phyloP scores from a whole-genome alignment of 768 basidiomycete species.

The Agaricus sinodeliciosus region DNA sequence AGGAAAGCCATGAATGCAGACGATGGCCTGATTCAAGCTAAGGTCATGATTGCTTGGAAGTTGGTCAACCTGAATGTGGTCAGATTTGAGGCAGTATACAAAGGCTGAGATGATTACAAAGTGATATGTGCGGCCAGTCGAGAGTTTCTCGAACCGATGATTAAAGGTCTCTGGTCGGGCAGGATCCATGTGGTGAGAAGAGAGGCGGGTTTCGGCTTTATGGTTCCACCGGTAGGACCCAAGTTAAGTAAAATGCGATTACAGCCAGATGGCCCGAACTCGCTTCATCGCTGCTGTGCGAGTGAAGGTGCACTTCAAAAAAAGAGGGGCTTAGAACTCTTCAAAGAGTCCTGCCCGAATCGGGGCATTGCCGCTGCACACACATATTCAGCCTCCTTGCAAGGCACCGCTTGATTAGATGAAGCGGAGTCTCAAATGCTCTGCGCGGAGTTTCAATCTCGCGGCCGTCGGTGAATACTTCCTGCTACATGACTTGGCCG shows the following conservation, averaged over 20 bases:
- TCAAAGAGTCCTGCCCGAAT: too few relatives aligned
- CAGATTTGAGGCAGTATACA: neutral
- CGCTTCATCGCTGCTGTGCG: too few relatives aligned
- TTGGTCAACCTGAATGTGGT: slow-evolving; percentile 43
- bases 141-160: slow-evolving; percentile 43
- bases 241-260: neutral
- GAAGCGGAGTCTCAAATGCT: slow-evolving; percentile 9
- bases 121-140: slow-evolving; percentile 61
- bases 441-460: slow-evolving; percentile 19
- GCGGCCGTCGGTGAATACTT: slow-evolving; percentile 16
- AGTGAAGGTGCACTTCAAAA: too few relatives aligned
- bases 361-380: too few relatives aligned
- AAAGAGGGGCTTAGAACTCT: too few relatives aligned
- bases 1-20: slow-evolving; percentile 81
- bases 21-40: slow-evolving; percentile 39
- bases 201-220: slow-evolving; percentile 14
- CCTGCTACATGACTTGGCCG: slow-evolving; percentile 23
- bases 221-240: neutral
- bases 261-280: neutral
- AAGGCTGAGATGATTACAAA: slow-evolving; percentile 34
- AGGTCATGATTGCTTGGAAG: slow-evolving; percentile 37
- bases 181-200: slow-evolving; percentile 31
- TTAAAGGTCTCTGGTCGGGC: slow-evolving; percentile 38
- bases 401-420: too few relatives aligned
- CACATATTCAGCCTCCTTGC: too few relatives aligned